Percentiles rank a stretch among this genome's conserved stretches.
Evolutionary conservation across 164 flowering plant species (phyloP).

Genomic region (Vitis rotundifolia): DNA sequence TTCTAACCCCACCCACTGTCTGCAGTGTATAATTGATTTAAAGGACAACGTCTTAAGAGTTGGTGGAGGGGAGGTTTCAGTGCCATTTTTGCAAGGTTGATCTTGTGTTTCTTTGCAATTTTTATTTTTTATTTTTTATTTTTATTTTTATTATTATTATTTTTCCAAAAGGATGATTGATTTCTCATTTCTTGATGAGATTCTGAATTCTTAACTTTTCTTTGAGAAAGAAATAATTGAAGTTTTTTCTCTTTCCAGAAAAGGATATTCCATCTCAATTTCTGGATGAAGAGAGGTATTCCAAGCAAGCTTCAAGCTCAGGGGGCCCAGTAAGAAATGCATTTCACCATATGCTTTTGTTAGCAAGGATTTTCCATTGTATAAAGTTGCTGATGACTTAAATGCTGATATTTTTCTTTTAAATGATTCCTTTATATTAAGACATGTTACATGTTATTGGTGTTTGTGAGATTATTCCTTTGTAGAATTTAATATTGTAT

Average conservation of each 20-base stretch:
- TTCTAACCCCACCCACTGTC: conserved; percentile 12
- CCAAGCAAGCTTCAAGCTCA: conserved; percentile 74
- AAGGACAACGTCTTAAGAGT: conserved; percentile 93
- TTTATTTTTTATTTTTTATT: neutral
- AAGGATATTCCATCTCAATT: conserved; percentile 83
- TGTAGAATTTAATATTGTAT: too few relatives aligned
- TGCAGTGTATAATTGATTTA: conserved; percentile 91
- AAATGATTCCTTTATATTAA: too few relatives aligned
- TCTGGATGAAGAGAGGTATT: conserved; percentile 66
- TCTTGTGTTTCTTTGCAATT: conserved; percentile 6
- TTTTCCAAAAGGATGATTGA: too few relatives aligned
- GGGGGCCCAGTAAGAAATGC: conserved; percentile 58
- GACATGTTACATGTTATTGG: too few relatives aligned
- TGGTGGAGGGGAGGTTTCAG: conserved; percentile 97
- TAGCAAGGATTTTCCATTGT: neutral
- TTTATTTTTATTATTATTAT: neutral
- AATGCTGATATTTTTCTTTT: neutral
- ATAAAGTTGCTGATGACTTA: neutral
- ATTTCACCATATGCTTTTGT: neutral
- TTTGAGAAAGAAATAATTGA: neutral
- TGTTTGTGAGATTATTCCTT: too few relatives aligned
- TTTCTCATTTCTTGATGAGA: neutral
- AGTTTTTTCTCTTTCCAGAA: conserved; percentile 43
- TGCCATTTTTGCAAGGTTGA: conserved; percentile 88
- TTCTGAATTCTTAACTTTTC: neutral